Evolutionary conservation across 495 filamentous ascomycete species (phyloP), one percentile per base, ranked within the genome.

Genomic region (Podospora comata): DNA sequence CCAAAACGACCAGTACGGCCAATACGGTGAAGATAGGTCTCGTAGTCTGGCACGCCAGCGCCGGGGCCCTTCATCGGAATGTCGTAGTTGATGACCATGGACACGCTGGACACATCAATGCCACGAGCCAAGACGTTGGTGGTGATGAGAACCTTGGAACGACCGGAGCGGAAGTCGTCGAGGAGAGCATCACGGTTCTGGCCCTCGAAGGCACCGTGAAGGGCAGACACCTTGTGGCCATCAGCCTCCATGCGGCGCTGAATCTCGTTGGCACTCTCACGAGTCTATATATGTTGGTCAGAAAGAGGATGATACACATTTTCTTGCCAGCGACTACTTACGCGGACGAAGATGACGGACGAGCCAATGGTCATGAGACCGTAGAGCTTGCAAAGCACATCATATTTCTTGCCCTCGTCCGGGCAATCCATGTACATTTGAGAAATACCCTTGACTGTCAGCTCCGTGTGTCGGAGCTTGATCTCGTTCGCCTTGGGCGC

Each of bases 1-100:
- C 96, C 96, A 75, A 98, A 99, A 57, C 96, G 92, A 64, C 96
- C 96, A 1, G 96, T 98, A 75, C 95, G 92, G 67, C 95, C 95
- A 75, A 98, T 98, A 78, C 95, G 91, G 85, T 99, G 95, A 55
- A 99, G 91, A 76, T 99, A 99, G 4, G 96, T 98, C 79, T 97
- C 92, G 27, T 85, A 85, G 73, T 99, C 95, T 2, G 93, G 88
- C 65, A 80, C 80, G 15, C 68, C 62, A 48, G 85, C 81, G 63
- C 78, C 79, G 20, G 73, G 65, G 7, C 82, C 83, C 70, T 86
- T 87, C 80, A 88, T 86, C 1, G 87, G 87, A 68, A 89, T 87
- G 73, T 89, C 90, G 79, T 98, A 99, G 82, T 99, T 99, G 80
- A 99, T 90, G 44, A 99, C 96, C 85, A 99, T 91, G 19, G 92